Percentiles rank a stretch among this genome's conserved stretches.
phyloP scores from a whole-genome alignment of 345 rosid species.

The Abelmoschus esculentus region DNA sequence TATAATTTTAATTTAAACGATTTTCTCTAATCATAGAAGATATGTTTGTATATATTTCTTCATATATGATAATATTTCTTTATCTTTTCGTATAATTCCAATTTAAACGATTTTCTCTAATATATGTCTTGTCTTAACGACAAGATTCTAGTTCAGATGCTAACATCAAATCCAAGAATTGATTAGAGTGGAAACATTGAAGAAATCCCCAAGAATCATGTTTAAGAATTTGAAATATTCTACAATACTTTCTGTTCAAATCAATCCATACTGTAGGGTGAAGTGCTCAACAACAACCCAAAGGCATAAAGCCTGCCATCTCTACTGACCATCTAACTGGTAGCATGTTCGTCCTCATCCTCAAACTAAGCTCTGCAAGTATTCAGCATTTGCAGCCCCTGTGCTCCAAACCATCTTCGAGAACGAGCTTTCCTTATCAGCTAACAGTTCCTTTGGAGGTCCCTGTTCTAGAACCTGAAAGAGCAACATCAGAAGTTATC shows the following conservation, averaged over 20 bases:
- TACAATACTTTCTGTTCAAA: neutral
- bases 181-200: too few species aligned
- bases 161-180: too few species aligned
- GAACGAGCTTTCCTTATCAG: conserved; percentile 51
- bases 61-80: too few species aligned
- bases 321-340: conserved; percentile 10
- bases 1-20: too few species aligned
- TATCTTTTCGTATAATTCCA: too few species aligned
- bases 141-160: too few species aligned
- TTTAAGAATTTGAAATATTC: too few species aligned
- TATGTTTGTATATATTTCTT: too few species aligned
- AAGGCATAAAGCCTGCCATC: conserved; percentile 42
- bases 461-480: conserved; percentile 65
- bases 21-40: too few species aligned
- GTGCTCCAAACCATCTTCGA: conserved; percentile 70
- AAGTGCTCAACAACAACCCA: conserved; percentile 52
- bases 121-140: too few species aligned
- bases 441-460: conserved; percentile 58
- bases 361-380: conserved; percentile 52
- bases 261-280: conserved; percentile 18
- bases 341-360: conserved; percentile 16
- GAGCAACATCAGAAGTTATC: neutral
- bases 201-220: neutral
- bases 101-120: too few species aligned
- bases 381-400: conserved; percentile 68